phyloP scores from a whole-genome alignment of 2,329 filamentous ascomycete species.

The Penicillium frequentans region DNA sequence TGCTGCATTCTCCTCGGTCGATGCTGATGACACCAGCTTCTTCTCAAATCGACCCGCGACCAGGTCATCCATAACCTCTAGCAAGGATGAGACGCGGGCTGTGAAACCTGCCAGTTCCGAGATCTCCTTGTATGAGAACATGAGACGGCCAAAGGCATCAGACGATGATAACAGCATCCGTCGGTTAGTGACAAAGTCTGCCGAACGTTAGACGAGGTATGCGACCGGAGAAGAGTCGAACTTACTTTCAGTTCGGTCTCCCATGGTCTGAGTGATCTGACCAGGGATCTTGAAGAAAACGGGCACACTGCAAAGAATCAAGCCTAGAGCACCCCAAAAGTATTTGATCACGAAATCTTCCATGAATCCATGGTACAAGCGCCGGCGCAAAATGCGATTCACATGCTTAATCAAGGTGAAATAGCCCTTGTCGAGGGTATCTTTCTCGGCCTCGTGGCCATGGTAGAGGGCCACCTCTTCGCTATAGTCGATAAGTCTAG shows the following conservation, averaged over 20 bases:
- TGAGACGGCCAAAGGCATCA: constrained; percentile 90
- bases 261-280: constrained; percentile 53
- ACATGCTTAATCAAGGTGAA: constrained; percentile 99
- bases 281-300: constrained; percentile 94
- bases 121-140: constrained; percentile 98
- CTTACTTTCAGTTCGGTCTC: constrained; percentile 60
- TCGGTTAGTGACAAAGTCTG: constrained; percentile 87
- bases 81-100: constrained; percentile 80
- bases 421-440: constrained; percentile 95
- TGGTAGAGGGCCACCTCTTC: constrained; percentile 92
- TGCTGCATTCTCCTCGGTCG: constrained; percentile 76
- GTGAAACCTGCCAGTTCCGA: constrained; percentile 96
- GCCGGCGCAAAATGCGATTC: constrained; percentile 84
- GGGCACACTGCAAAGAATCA: constrained; percentile 88
- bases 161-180: constrained; percentile 90
- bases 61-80: constrained; percentile 94
- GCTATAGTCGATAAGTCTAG: constrained; percentile 89
- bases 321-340: constrained; percentile 92
- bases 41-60: constrained; percentile 90
- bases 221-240: neutral
- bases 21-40: constrained; percentile 87
- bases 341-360: constrained; percentile 99
- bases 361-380: constrained; percentile 98
- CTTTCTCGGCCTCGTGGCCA: constrained; percentile 91
- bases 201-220: neutral